Conservation (phyloP, 768 basidiomycete genomes). For the Kockovaella imperatae region DNA sequence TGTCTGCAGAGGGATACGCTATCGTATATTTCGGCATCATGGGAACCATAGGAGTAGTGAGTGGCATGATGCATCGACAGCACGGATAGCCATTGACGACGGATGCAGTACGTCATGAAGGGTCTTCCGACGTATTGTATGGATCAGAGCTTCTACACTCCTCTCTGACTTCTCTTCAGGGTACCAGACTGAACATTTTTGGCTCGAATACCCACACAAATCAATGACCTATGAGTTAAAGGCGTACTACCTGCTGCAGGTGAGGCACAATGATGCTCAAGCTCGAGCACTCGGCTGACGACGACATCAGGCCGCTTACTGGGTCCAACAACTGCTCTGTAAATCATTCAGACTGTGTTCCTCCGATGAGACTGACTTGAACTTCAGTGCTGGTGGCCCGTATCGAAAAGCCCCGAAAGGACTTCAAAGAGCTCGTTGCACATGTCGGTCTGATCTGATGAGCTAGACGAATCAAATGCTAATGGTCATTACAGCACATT, state of each 20-base stretch:
- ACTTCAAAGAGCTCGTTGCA: constrained; percentile 73
- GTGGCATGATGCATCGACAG: constrained; percentile 46
- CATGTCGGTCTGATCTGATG: constrained; percentile 49
- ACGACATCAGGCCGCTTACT: constrained; percentile 84
- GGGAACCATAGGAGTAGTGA: constrained; percentile 68
- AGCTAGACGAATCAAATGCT: neutral
- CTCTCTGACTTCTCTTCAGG: constrained; percentile 10
- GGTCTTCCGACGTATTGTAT: constrained; percentile 79
- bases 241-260: constrained; percentile 87
- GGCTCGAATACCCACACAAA: constrained; percentile 86
- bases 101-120: constrained; percentile 68
- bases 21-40: constrained; percentile 66
- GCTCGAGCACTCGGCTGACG: too few relatives aligned
- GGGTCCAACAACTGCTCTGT: constrained; percentile 78
- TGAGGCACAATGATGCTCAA: too few relatives aligned
- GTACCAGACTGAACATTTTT: constrained; percentile 65
- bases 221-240: constrained; percentile 78
- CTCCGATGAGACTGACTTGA: neutral
- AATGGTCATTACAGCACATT: constrained; percentile 52
- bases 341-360: too few relatives aligned
- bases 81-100: neutral
- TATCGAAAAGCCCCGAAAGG: constrained; percentile 91
- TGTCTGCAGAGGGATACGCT: constrained; percentile 56
- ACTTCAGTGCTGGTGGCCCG: constrained; percentile 57
- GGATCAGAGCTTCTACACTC: neutral